These are phyloP conservation scores for Xylaria palmicola DNA, from an alignment of 495 filamentous ascomycete genomes.

Conservation along the genomic window DNA sequence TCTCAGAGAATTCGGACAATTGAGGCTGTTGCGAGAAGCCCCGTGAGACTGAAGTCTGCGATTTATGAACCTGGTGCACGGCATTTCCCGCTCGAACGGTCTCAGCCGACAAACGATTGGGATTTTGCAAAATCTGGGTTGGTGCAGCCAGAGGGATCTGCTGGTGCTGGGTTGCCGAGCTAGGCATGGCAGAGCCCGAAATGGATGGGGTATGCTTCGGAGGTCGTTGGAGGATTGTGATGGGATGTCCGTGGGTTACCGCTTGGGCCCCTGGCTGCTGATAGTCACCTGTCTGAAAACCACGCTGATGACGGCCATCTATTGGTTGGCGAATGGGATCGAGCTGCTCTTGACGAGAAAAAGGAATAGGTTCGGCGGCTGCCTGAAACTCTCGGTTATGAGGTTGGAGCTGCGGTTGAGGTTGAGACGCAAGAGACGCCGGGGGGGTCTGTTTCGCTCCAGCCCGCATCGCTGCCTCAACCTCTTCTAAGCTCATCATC, in stretches of 20 bases:
- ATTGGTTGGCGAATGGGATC: slow-evolving; percentile 26
- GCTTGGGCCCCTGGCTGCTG: slow-evolving; percentile 24
- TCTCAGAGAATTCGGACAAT: slow-evolving; percentile 72
- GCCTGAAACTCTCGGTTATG: slow-evolving; percentile 31
- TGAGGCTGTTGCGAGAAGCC: slow-evolving; percentile 46
- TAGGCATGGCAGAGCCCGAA: slow-evolving; percentile 18
- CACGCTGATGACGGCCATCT: slow-evolving; percentile 25
- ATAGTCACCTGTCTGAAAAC: slow-evolving; percentile 23
- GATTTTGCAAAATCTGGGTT: slow-evolving; percentile 56
- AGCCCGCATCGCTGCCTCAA: slow-evolving; percentile 87
- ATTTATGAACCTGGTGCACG: slow-evolving; percentile 34
- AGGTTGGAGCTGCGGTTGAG: slow-evolving; percentile 34
- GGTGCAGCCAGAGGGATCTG: slow-evolving; percentile 49
- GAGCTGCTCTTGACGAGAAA: slow-evolving; percentile 23
- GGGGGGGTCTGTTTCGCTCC: slow-evolving; percentile 50
- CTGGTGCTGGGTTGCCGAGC: slow-evolving; percentile 36
- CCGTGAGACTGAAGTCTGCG: slow-evolving; percentile 39
- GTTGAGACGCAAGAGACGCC: slow-evolving; percentile 23
- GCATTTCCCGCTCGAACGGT: slow-evolving; percentile 31
- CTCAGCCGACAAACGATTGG: slow-evolving; percentile 44
- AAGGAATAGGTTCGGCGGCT: slow-evolving; percentile 25
- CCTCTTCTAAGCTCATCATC: slow-evolving; percentile 95
- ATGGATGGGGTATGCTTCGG: slow-evolving; percentile 35
- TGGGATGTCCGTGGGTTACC: slow-evolving; percentile 38
- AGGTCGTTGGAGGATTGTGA: slow-evolving; percentile 49